Conservation (phyloP, 345 rosid species). For the Sonneratia caseolaris region DNA sequence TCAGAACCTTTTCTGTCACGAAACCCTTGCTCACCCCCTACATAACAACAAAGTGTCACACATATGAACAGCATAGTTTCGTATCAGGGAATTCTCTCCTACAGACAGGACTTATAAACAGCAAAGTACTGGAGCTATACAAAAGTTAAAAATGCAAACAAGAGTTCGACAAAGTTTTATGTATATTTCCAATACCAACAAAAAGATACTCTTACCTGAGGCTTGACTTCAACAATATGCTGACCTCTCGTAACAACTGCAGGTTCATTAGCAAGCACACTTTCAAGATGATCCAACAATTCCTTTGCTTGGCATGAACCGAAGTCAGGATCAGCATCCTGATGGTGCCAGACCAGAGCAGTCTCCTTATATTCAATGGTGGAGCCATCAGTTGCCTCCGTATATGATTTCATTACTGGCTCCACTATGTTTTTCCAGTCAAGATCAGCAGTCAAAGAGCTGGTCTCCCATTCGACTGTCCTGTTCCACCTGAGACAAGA, state of each 20-base stretch:
- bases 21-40: conserved; percentile 86
- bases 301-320: conserved; percentile 92
- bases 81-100: not conserved
- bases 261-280: conserved; percentile 74
- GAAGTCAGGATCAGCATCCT: conserved; percentile 88
- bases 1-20: conserved; percentile 58
- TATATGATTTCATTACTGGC: conserved; percentile 68
- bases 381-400: conserved; percentile 85
- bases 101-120: not conserved
- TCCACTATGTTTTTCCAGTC: conserved; percentile 73
- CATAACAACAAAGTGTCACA: conserved; percentile 1
- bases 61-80: not conserved
- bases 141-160: not conserved
- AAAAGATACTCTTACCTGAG: conserved; percentile 41
- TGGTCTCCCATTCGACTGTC: conserved; percentile 52
- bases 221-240: conserved; percentile 85
- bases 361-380: conserved; percentile 67
- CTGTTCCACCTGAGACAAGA: conserved; percentile 42
- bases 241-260: conserved; percentile 78
- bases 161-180: not conserved
- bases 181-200: not conserved
- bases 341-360: conserved; percentile 88
- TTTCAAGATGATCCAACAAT: conserved; percentile 74
- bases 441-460: conserved; percentile 42
- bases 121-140: not conserved